Conservation (phyloP, 2,329 filamentous ascomycete species). For the Dactylellina parvicollis region DNA sequence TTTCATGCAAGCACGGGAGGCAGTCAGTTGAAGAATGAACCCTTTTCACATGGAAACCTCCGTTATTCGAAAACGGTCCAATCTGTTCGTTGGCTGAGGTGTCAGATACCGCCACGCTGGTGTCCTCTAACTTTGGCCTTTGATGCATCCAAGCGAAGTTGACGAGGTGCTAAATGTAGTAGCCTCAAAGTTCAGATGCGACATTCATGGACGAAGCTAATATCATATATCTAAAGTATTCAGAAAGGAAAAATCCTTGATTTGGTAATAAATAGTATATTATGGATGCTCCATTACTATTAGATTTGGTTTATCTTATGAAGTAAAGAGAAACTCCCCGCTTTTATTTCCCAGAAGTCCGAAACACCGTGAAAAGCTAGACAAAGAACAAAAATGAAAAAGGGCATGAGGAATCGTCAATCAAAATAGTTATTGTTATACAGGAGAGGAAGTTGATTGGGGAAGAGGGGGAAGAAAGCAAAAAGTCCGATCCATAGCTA, state of each 20-base stretch:
- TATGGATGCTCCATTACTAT: constrained; percentile 49
- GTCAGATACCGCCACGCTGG: constrained; percentile 17
- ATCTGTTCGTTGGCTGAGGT: constrained; percentile 3
- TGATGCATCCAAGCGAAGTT: constrained; percentile 41
- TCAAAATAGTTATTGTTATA: constrained; percentile 37
- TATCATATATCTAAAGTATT: neutral
- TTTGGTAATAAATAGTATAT: constrained; percentile 33
- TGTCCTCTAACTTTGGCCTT: constrained; percentile 16
- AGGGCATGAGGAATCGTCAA: constrained; percentile 28
- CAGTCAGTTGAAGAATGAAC: constrained; percentile 22
- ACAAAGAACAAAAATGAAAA: constrained; percentile 20
- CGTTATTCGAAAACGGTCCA: neutral
- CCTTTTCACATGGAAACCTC: constrained; percentile 28
- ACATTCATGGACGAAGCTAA: neutral
- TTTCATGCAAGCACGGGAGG: constrained; percentile 33
- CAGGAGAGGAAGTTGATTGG: constrained; percentile 25
- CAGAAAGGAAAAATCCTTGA: neutral
- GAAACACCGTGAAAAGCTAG: constrained; percentile 34
- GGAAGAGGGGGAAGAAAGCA: too few species aligned
- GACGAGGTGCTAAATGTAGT: too few species aligned
- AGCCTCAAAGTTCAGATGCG: too few species aligned
- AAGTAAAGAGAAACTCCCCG: constrained; percentile 31
- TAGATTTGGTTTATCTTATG: constrained; percentile 27
- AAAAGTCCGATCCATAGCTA: constrained; percentile 33
- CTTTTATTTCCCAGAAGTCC: constrained; percentile 41